Percentiles rank a stretch among this genome's conserved stretches.
These are phyloP conservation scores for Erodium chrysanthum DNA, from an alignment of 441 rosid species.

Conservation along the genomic window DNA sequence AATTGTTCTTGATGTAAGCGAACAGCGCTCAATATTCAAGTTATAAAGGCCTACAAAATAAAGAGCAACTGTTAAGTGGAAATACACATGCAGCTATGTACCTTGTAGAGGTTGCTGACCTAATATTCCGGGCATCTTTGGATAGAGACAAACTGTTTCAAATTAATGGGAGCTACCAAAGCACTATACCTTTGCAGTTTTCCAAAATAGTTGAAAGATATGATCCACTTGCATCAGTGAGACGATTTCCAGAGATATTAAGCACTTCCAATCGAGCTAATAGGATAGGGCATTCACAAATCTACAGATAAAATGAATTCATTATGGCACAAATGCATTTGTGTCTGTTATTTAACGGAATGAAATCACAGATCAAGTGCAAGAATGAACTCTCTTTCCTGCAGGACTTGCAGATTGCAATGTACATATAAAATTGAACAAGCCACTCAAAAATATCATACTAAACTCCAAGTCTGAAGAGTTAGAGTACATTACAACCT, in stretches of 20 bases:
- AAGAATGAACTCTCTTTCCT: not conserved
- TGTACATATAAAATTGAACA: not conserved
- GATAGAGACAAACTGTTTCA: conserved; percentile 1
- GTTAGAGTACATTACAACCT: conserved; percentile 37
- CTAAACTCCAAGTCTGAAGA: conserved; percentile 4
- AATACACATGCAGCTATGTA: not conserved
- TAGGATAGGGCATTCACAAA: conserved; percentile 85
- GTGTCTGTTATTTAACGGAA: too few species aligned
- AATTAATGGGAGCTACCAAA: conserved; percentile 10
- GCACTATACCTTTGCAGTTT: conserved; percentile 60
- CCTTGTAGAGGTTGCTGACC: not conserved
- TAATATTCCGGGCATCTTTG: not conserved
- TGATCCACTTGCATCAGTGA: conserved; percentile 94
- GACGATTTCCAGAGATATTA: conserved; percentile 86
- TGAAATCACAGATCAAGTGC: not conserved
- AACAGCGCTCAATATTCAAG: conserved; percentile 78
- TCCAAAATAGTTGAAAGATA: conserved; percentile 78
- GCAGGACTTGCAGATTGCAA: not conserved
- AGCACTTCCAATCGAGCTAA: conserved; percentile 79
- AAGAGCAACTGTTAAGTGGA: conserved; percentile 13
- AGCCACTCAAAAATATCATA: not conserved
- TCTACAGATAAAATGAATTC: conserved; percentile 35
- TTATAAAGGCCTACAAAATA: conserved; percentile 57
- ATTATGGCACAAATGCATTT: conserved; percentile 13
- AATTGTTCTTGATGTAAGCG: conserved; percentile 83